Evolutionary conservation across 257 asterid genomes (phyloP).

Genomic region (Solanum bulbocastanum): DNA sequence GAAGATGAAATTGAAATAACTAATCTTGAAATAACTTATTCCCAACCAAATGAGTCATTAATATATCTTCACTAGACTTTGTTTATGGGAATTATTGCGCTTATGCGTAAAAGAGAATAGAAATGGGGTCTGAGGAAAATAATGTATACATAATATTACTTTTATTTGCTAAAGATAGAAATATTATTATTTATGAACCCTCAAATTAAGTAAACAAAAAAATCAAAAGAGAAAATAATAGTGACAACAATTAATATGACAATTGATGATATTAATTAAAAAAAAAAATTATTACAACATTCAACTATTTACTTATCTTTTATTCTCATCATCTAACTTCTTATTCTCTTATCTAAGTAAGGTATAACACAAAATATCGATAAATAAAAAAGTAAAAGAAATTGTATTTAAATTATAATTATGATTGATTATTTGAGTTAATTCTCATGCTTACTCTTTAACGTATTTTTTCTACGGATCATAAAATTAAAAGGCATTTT

Average conservation of each 20-base stretch:
- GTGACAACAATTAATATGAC: no score
- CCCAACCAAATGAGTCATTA: background rate
- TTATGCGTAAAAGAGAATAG: background rate
- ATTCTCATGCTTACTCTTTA: background rate
- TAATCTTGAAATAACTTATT: background rate
- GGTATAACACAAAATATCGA: background rate
- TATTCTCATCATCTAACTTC: background rate
- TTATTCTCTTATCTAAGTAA: background rate
- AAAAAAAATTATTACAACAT: background rate
- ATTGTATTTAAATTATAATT: background rate
- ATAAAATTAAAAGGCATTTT: background rate
- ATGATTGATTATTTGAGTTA: background rate
- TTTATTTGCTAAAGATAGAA: no score
- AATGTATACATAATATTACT: background rate
- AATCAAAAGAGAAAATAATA: no score
- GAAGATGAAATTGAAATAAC: no score
- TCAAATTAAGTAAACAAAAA: background rate
- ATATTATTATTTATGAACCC: no score
- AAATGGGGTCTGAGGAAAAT: no score
- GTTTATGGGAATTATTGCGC: background rate
- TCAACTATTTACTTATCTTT: background rate
- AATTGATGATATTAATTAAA: background rate
- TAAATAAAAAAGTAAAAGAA: background rate
- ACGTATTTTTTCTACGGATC: background rate
- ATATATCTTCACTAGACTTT: background rate